phyloP scores from a whole-genome alignment of 148 eudicot genomes.

The Nepenthes gracilis region DNA sequence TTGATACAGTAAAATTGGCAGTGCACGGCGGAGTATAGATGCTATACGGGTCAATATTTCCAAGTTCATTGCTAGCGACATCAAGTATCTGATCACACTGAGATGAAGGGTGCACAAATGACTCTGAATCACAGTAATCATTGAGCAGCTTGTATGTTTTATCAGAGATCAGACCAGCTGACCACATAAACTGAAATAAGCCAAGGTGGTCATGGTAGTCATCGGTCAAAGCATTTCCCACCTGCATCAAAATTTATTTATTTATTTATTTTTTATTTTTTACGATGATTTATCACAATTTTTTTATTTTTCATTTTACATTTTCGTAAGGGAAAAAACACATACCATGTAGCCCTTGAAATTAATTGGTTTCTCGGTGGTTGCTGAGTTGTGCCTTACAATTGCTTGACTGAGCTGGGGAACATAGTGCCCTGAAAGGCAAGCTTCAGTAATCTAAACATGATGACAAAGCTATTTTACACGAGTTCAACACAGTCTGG shows the following conservation, averaged over 20 bases:
- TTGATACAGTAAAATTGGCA: slow-evolving; percentile 39
- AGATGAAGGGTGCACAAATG: slow-evolving; percentile 52
- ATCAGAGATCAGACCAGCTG: slow-evolving; percentile 88
- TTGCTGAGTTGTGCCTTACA: slow-evolving; percentile 48
- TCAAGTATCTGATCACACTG: slow-evolving; percentile 43
- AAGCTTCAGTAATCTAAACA: background rate
- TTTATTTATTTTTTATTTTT: background rate
- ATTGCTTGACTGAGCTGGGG: slow-evolving; percentile 96
- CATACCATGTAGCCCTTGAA: slow-evolving; percentile 91
- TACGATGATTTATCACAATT: background rate
- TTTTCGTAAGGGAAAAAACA: slow-evolving; percentile 4
- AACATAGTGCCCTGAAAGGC: slow-evolving; percentile 79
- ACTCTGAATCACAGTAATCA: slow-evolving; percentile 40
- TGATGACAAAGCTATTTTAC: background rate
- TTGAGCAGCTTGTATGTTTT: slow-evolving; percentile 77
- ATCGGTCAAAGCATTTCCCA: slow-evolving; percentile 89
- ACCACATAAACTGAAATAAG: slow-evolving; percentile 83
- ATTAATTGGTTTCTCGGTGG: slow-evolving; percentile 31
- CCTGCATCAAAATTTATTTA: slow-evolving; percentile 29
- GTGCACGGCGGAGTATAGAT: slow-evolving; percentile 89
- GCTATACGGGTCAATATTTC: slow-evolving; percentile 85
- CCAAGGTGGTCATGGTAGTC: slow-evolving; percentile 79
- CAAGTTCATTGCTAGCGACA: slow-evolving; percentile 52
- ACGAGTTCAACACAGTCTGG: no score
- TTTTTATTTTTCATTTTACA: background rate